A percentile compares a stretch with the other conserved stretches of the same genome.
Conservation (phyloP, 148 eudicot species). For the Dysphania ambrosioides region DNA sequence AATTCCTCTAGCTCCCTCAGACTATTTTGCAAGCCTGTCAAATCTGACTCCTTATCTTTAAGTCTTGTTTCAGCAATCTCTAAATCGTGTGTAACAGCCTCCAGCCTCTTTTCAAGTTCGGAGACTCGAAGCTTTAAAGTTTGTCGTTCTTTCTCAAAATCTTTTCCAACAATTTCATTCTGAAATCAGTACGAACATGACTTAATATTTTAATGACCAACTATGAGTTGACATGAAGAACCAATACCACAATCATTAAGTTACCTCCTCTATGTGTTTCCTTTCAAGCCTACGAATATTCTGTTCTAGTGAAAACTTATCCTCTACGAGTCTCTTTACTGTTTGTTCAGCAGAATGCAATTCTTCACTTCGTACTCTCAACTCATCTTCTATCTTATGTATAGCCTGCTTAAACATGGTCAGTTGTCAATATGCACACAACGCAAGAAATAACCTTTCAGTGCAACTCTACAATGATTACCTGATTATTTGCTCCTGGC, state of each 20-base stretch:
- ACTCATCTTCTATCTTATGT: conserved; percentile 62
- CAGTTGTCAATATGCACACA: conserved; percentile 11
- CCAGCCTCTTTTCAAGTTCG: conserved; percentile 76
- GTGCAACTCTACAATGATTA: conserved; percentile 17
- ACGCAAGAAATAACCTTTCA: background rate
- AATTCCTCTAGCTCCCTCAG: conserved; percentile 80
- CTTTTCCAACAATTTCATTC: conserved; percentile 47
- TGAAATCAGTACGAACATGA: conserved; percentile 32
- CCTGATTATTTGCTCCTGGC: conserved; percentile 74
- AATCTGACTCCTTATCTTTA: conserved; percentile 56
- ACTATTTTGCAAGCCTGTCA: conserved; percentile 54
- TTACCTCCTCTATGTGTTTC: conserved; percentile 60
- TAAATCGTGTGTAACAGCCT: no score
- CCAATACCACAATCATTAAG: background rate
- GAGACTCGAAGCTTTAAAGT: conserved; percentile 42
- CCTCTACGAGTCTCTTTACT: conserved; percentile 58
- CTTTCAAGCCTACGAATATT: conserved; percentile 59
- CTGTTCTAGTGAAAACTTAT: conserved; percentile 63
- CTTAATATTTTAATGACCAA: conserved; percentile 10
- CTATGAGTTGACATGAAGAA: conserved; percentile 3
- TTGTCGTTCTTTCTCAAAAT: conserved; percentile 57
- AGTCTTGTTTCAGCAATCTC: conserved; percentile 39
- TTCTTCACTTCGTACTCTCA: conserved; percentile 64
- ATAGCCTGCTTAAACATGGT: conserved; percentile 41
- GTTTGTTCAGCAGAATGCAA: conserved; percentile 71